Evolutionary conservation across 352 stramenopile species (phyloP), one percentile per base, ranked within the genome.

Genomic region (Pythium monospermum): DNA sequence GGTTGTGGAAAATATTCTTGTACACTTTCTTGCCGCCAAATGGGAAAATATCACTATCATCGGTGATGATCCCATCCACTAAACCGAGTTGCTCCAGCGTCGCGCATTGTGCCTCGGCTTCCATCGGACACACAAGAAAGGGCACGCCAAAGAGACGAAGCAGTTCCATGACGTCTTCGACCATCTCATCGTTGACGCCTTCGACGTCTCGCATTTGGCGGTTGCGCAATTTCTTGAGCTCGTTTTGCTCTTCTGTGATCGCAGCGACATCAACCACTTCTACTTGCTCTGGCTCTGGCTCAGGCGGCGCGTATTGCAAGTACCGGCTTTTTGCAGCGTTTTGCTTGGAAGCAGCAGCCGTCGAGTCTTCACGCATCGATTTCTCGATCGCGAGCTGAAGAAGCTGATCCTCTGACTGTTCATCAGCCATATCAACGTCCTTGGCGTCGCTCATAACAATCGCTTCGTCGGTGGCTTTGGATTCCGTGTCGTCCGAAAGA

Each of bases 1-100:
- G 83, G 53, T 99, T 92, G 53, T 99, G 92, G 57, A 99, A 99
- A 61, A 99, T 99, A 66, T 99, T 99, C 60, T 98, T 98, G 76
- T 99, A 99, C 16, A 99, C 84, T 23, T 64, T 77, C 36, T 81
- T 67, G 13, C 85, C 96, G 15, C 97, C 97, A 67, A 99, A 99
- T 8, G 77, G 73, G 45, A 94, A 94, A 28, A 94, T 91, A 53
- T 94, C 83, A 45, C 83, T 98, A 69, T 99, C 97, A 58, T 99
- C 96, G 1, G 96, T 99, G 37, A 99, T 96, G 43, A 99, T 94
- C 4, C 97, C 97, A 64, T 99, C 85, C 5, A 99, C 97, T 3
- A 99, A 66, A 6, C 95, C 94, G 37, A 96, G 69, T 49, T 94
- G 71, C 64, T 99, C 96, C 25, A 99, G 74, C 26, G 85, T 81